Evolutionary conservation across 495 filamentous ascomycete species (phyloP).

Genomic region (Podospora fimiseda): DNA sequence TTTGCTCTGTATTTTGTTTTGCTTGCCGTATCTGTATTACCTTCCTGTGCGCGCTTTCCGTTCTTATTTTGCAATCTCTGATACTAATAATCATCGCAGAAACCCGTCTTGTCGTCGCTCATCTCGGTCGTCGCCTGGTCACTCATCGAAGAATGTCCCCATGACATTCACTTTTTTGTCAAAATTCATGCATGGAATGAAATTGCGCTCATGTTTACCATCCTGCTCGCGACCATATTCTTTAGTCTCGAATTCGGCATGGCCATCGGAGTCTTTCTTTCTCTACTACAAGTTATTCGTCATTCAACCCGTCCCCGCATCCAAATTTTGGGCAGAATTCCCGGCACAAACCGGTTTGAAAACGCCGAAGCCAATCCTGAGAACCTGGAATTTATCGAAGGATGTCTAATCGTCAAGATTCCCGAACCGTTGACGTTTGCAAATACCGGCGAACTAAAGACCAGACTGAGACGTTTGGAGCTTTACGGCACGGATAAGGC

Average conservation of each 20-base stretch:
- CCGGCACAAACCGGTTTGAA: slow-evolving; percentile 75
- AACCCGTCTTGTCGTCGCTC: slow-evolving; percentile 88
- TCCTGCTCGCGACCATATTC: slow-evolving; percentile 89
- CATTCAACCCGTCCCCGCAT: slow-evolving; percentile 89
- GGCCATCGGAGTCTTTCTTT: slow-evolving; percentile 81
- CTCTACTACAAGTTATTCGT: slow-evolving; percentile 79
- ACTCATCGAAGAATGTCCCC: slow-evolving; percentile 89
- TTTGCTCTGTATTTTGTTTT: slow-evolving; percentile 66
- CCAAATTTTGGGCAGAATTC: slow-evolving; percentile 88
- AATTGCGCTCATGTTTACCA: slow-evolving; percentile 77
- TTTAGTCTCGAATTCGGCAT: slow-evolving; percentile 82
- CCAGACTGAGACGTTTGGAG: slow-evolving; percentile 73
- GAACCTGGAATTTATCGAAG: slow-evolving; percentile 79
- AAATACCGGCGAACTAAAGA: slow-evolving; percentile 90
- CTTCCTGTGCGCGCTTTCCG: slow-evolving; percentile 60
- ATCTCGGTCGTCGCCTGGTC: slow-evolving; percentile 94
- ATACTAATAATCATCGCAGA: slow-evolving; percentile 54
- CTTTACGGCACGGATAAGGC: slow-evolving; percentile 76
- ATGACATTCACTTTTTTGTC: slow-evolving; percentile 86
- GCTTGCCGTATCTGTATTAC: slow-evolving; percentile 90
- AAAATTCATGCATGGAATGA: slow-evolving; percentile 79
- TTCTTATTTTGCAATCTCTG: neutral
- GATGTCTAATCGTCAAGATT: slow-evolving; percentile 92
- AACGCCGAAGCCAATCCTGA: slow-evolving; percentile 78
- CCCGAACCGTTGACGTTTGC: slow-evolving; percentile 95